Evolutionary conservation across 306 rosid species (phyloP).

Genomic region (Pachyrhizus erosus): DNA sequence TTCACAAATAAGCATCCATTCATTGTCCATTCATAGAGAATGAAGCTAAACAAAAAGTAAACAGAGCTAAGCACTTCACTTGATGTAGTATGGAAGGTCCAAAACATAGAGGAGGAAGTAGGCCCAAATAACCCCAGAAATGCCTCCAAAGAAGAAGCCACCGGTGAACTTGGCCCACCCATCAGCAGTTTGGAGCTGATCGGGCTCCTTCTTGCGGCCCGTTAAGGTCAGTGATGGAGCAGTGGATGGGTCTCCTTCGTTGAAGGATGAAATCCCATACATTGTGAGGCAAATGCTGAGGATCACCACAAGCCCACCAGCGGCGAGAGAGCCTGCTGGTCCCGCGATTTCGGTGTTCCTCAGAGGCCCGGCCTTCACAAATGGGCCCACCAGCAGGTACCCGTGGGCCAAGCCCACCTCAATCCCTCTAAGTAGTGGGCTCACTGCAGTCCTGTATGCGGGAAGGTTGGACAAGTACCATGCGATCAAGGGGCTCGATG

Average conservation of each 20-base stretch:
- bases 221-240: slow-evolving; percentile 85
- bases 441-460: slow-evolving; percentile 91
- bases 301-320: slow-evolving; percentile 87
- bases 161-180: slow-evolving; percentile 98
- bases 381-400: slow-evolving; percentile 82
- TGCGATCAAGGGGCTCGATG: slow-evolving; percentile 93
- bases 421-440: slow-evolving; percentile 82
- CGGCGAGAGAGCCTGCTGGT: slow-evolving; percentile 82
- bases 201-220: slow-evolving; percentile 89
- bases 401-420: slow-evolving; percentile 98
- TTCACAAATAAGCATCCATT: slow-evolving; percentile 27
- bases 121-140: slow-evolving; percentile 95
- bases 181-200: slow-evolving; percentile 87
- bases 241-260: slow-evolving; percentile 89
- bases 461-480: slow-evolving; percentile 98
- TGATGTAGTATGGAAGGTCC: slow-evolving; percentile 83
- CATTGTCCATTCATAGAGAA: slow-evolving; percentile 17
- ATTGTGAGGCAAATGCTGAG: slow-evolving; percentile 77
- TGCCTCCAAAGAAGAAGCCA: slow-evolving; percentile 97
- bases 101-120: slow-evolving; percentile 77
- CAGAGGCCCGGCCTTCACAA: slow-evolving; percentile 89
- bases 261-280: slow-evolving; percentile 85
- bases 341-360: slow-evolving; percentile 79
- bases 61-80: slow-evolving; percentile 49
- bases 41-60: neutral